Evolutionary conservation across 148 eudicot species (phyloP).

Genomic region (Cornus suecica): DNA sequence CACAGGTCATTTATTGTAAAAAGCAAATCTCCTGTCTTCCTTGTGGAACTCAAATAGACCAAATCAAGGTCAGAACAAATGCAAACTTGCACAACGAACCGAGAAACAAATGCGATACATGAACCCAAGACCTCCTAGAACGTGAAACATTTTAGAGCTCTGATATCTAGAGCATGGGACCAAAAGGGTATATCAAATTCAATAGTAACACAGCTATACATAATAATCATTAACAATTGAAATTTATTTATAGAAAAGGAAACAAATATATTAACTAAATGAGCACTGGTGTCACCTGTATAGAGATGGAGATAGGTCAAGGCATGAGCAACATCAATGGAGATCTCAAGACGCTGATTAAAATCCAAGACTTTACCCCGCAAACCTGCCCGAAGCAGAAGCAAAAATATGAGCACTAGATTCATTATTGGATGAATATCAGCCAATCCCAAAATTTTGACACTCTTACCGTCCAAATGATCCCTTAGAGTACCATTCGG

Average conservation of each 20-base stretch:
- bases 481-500: slow-evolving; percentile 93
- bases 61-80: too few relatives aligned
- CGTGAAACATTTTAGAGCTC: too few relatives aligned
- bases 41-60: too few relatives aligned
- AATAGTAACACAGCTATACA: neutral
- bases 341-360: slow-evolving; percentile 85
- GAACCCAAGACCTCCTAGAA: too few relatives aligned
- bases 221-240: neutral
- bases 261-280: neutral
- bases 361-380: slow-evolving; percentile 74
- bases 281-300: slow-evolving; percentile 49
- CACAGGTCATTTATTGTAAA: too few relatives aligned
- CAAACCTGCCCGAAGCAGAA: slow-evolving; percentile 49
- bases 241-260: neutral
- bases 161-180: too few relatives aligned
- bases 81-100: too few relatives aligned
- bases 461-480: slow-evolving; percentile 87
- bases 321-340: slow-evolving; percentile 91
- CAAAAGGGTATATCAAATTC: too few relatives aligned
- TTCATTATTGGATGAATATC: neutral
- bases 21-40: too few relatives aligned
- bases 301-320: slow-evolving; percentile 89
- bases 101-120: too few relatives aligned
- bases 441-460: neutral
- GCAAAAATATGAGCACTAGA: slow-evolving; percentile 20